Evolutionary conservation across 441 rosid species (phyloP).

Genomic region (Erodium texanum): DNA sequence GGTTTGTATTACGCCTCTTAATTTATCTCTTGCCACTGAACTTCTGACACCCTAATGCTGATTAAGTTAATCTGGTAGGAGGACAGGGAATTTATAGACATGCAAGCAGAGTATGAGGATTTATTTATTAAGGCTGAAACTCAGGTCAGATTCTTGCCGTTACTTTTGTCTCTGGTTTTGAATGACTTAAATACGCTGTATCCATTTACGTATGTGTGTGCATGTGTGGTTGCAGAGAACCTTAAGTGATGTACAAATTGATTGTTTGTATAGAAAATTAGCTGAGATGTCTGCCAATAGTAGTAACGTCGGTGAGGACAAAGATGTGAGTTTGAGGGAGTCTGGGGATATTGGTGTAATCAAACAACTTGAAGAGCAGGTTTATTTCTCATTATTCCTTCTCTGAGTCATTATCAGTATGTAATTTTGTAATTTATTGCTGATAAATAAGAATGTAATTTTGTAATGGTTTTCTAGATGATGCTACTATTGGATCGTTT

Average conservation of each 20-base stretch:
- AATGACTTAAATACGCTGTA: background rate
- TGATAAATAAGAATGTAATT: background rate
- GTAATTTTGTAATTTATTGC: background rate
- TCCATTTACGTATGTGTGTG: background rate
- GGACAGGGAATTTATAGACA: slow-evolving; percentile 34
- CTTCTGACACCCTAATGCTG: slow-evolving; percentile 21
- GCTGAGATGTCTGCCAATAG: slow-evolving; percentile 29
- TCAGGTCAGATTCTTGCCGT: slow-evolving; percentile 34
- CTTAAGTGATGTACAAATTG: slow-evolving; percentile 50
- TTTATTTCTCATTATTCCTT: slow-evolving; percentile 23
- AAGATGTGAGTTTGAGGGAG: slow-evolving; percentile 36
- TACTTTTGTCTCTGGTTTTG: slow-evolving; percentile 17
- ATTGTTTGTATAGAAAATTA: slow-evolving; percentile 50
- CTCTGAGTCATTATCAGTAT: background rate
- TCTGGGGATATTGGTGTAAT: slow-evolving; percentile 59
- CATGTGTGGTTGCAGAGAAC: slow-evolving; percentile 39
- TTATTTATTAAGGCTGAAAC: slow-evolving; percentile 55
- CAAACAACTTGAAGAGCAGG: slow-evolving; percentile 92
- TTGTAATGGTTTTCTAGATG: background rate
- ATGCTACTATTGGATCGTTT: background rate
- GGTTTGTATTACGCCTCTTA: slow-evolving; percentile 42
- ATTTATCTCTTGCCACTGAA: slow-evolving; percentile 14
- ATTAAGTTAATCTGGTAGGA: slow-evolving; percentile 36
- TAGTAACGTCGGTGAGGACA: slow-evolving; percentile 26
- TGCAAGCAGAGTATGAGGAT: slow-evolving; percentile 59